Conservation (phyloP, 1,139 yeast genomes). For the Kurtzmaniella natalensis region DNA sequence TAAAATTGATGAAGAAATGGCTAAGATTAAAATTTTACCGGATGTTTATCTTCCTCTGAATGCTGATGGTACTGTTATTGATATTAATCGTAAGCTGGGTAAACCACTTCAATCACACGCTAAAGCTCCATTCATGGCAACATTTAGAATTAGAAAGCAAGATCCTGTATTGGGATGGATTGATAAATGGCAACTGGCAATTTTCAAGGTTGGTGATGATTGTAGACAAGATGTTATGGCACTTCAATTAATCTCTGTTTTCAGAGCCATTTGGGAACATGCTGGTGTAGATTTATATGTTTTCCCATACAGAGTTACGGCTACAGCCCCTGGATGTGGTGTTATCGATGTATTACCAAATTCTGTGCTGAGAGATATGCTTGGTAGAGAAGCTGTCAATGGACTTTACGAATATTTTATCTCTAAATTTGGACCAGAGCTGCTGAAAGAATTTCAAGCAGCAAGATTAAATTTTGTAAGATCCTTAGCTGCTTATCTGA, state of each 20-base stretch:
- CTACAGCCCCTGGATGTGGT: constrained; percentile 99
- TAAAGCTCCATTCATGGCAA: constrained; percentile 97
- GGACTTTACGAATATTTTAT: constrained; percentile 91
- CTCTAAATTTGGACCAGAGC: constrained; percentile 91
- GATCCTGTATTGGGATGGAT: constrained; percentile 21
- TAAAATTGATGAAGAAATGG: constrained; percentile 96
- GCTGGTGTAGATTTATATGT: constrained; percentile 89
- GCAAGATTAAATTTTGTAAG: constrained; percentile 92
- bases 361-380: constrained; percentile 94
- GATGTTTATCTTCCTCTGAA: constrained; percentile 95
- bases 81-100: constrained; percentile 89
- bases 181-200: constrained; percentile 88
- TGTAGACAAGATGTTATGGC: constrained; percentile 98
- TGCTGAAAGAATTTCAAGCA: constrained; percentile 80
- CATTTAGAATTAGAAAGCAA: constrained; percentile 75
- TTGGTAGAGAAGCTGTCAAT: constrained; percentile 97
- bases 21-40: constrained; percentile 65
- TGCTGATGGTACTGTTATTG: constrained; percentile 92
- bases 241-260: constrained; percentile 83
- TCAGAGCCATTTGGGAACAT: constrained; percentile 84
- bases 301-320: constrained; percentile 92
- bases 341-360: constrained; percentile 96
- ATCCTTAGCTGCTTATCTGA: constrained; percentile 93
- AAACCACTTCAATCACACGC: constrained; percentile 98
- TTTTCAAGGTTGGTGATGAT: constrained; percentile 98